Conservation (phyloP, 805 yeast species). For the Starmerella cellae region DNA sequence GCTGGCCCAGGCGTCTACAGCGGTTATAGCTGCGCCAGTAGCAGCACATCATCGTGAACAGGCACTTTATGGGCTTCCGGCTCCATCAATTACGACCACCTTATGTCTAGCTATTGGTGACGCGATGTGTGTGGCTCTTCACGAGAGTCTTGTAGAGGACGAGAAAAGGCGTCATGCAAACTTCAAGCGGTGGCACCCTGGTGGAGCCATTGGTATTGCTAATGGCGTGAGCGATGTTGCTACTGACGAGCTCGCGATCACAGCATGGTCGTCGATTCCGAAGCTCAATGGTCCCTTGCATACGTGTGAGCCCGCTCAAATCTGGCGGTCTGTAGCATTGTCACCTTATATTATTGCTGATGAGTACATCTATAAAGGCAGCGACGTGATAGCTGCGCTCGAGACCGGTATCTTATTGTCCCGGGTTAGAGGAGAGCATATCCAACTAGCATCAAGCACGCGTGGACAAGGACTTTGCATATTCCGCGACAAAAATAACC, state of each 20-base stretch:
- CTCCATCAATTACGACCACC: constrained; percentile 79
- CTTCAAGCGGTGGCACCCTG: constrained; percentile 73
- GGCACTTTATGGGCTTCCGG: constrained; percentile 64
- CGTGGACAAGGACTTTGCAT: constrained; percentile 13
- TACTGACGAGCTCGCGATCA: constrained; percentile 1
- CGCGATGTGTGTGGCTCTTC: constrained; percentile 59
- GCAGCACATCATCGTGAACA: constrained; percentile 45
- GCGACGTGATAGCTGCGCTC: constrained; percentile 36
- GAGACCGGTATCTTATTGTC: constrained; percentile 30
- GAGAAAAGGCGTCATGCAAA: constrained; percentile 37
- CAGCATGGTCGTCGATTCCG: constrained; percentile 15
- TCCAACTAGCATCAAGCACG: constrained; percentile 4
- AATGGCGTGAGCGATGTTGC: constrained; percentile 19
- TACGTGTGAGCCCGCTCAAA: constrained; percentile 13
- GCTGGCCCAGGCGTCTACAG: constrained; percentile 39
- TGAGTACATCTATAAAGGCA: constrained; percentile 3
- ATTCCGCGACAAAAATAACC: constrained; percentile 7
- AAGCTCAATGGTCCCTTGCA: constrained; percentile 10
- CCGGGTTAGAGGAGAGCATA: constrained; percentile 3
- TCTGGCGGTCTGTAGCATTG: constrained; percentile 19
- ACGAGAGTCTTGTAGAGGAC: constrained; percentile 53
- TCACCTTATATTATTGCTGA: constrained; percentile 9
- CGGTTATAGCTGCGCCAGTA: constrained; percentile 49
- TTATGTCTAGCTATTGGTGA: constrained; percentile 64
- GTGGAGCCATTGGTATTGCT: constrained; percentile 71